A percentile compares a stretch with the other conserved stretches of the same genome.
Evolutionary conservation across 495 filamentous ascomycete genomes (phyloP).

Genomic region (Xylaria castorea): DNA sequence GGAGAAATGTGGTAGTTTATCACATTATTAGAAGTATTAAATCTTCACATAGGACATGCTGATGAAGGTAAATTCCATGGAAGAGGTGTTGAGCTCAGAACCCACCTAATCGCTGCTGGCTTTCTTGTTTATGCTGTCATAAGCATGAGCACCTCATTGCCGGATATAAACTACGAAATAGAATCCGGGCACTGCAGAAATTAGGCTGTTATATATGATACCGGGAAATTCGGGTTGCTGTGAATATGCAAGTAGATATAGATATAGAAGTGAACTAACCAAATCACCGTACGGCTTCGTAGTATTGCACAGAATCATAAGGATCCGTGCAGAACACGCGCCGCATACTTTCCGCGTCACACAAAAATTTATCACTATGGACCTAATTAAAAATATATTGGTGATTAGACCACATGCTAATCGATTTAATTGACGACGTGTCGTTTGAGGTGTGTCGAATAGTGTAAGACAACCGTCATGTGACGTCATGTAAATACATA

Average conservation of each 20-base stretch:
- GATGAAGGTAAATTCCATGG: background rate
- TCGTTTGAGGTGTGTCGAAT: background rate
- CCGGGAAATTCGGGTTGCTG: too few species aligned
- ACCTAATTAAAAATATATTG: background rate
- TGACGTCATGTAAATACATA: constrained; percentile 27
- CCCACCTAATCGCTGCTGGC: too few species aligned
- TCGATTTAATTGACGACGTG: background rate
- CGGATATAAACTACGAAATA: too few species aligned
- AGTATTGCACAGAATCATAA: background rate
- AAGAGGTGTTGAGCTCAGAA: too few species aligned
- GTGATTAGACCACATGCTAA: background rate
- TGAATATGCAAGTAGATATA: too few species aligned
- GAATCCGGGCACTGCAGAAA: too few species aligned
- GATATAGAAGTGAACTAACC: too few species aligned
- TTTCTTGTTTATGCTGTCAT: too few species aligned
- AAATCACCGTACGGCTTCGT: background rate
- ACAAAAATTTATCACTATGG: background rate
- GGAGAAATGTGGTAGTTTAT: background rate
- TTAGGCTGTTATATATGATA: too few species aligned
- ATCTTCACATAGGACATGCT: background rate
- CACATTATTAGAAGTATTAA: background rate
- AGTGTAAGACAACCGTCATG: background rate
- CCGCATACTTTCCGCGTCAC: background rate
- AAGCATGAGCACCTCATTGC: too few species aligned
- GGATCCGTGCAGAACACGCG: background rate